Conservation (phyloP, 2,329 filamentous ascomycete species). For the Apiospora sp. region DNA sequence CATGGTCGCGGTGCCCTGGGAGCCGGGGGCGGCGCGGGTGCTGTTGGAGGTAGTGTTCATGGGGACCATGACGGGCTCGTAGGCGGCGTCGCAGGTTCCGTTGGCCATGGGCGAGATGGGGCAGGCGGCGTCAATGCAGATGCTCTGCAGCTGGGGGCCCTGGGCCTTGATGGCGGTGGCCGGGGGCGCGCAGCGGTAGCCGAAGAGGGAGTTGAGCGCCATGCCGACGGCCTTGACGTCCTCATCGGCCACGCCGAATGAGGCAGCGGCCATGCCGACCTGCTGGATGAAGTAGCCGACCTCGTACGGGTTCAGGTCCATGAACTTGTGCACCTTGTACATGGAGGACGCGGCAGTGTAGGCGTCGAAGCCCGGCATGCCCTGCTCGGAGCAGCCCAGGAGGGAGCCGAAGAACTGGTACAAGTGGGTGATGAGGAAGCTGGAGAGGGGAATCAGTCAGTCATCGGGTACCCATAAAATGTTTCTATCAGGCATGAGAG, state of each 20-base stretch:
- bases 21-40: constrained; percentile 29
- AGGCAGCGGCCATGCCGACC: constrained; percentile 62
- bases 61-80: constrained; percentile 44
- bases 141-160: constrained; percentile 58
- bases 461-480: neutral
- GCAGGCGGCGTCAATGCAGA: constrained; percentile 62
- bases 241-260: constrained; percentile 63
- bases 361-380: constrained; percentile 55
- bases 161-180: constrained; percentile 54
- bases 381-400: constrained; percentile 62
- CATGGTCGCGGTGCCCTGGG: constrained; percentile 23
- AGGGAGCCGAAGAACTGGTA: constrained; percentile 69
- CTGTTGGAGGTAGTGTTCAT: constrained; percentile 31
- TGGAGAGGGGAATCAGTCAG: constrained; percentile 33
- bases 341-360: constrained; percentile 56
- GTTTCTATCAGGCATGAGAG: neutral
- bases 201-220: constrained; percentile 59
- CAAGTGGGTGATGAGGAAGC: constrained; percentile 66
- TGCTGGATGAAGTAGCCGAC: constrained; percentile 67
- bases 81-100: constrained; percentile 52
- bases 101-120: constrained; percentile 49
- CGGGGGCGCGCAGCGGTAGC: constrained; percentile 57
- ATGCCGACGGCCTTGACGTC: constrained; percentile 59
- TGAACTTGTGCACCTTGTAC: constrained; percentile 66
- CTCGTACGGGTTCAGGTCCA: constrained; percentile 60